Conservation (phyloP, 2,329 filamentous ascomycete genomes). For the Fusarium anthophilum region DNA sequence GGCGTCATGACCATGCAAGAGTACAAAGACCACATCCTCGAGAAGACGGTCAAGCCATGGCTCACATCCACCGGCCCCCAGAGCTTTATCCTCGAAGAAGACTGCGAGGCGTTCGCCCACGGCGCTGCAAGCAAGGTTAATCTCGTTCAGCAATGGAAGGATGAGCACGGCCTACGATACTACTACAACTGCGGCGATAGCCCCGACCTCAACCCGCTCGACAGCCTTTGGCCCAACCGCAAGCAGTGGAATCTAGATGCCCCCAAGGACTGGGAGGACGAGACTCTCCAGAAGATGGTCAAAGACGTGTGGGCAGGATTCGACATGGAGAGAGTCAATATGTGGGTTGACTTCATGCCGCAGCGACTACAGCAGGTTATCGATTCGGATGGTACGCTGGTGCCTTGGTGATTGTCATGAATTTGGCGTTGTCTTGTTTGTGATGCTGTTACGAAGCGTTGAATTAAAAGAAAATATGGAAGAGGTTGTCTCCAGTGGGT, state of each 20-base stretch:
- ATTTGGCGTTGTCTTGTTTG: conserved; percentile 13
- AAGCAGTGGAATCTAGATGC: conserved; percentile 48
- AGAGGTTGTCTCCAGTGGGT: background rate
- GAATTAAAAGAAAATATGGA: background rate
- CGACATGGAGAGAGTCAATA: conserved; percentile 46
- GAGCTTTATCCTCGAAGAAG: conserved; percentile 49
- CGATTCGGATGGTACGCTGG: conserved; percentile 45
- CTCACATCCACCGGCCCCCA: conserved; percentile 30
- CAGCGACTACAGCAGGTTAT: conserved; percentile 47
- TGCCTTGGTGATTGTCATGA: conserved; percentile 46
- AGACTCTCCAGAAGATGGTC: conserved; percentile 46
- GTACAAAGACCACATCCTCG: conserved; percentile 48
- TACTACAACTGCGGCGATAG: conserved; percentile 51
- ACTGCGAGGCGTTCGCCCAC: conserved; percentile 49
- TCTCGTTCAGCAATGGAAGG: conserved; percentile 50
- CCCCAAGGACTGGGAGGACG: conserved; percentile 48
- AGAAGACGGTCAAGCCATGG: conserved; percentile 48
- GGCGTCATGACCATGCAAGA: conserved; percentile 48
- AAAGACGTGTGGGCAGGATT: conserved; percentile 44
- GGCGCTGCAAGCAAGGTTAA: conserved; percentile 50
- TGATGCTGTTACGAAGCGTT: conserved; percentile 17
- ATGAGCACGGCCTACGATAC: conserved; percentile 44
- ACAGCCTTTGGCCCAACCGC: conserved; percentile 47
- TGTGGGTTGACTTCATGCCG: conserved; percentile 52
- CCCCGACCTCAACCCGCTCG: conserved; percentile 50